Conservation (phyloP, 192 early-diverging fungal genomes). For the Coemansia sp. region DNA sequence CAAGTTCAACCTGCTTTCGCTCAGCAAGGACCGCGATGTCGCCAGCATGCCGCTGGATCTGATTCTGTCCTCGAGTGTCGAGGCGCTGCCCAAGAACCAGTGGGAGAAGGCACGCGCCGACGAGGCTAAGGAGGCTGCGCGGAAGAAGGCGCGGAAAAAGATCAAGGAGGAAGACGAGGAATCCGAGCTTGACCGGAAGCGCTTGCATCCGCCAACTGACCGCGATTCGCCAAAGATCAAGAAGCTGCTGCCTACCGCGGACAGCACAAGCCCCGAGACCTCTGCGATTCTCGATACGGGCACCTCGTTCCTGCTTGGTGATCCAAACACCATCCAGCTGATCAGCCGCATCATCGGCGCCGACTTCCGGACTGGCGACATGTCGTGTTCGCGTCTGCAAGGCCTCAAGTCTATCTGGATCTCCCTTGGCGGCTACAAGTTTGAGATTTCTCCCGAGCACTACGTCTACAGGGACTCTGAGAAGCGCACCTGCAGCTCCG, state of each 20-base stretch:
- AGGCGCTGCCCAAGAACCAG: constrained; percentile 13
- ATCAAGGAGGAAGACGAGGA: constrained; percentile 34
- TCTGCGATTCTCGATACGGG: constrained; percentile 55
- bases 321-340: constrained; percentile 45
- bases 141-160: constrained; percentile 24
- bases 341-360: constrained; percentile 57
- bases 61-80: constrained; percentile 18
- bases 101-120: constrained; percentile 16
- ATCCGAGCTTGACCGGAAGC: constrained; percentile 26
- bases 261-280: constrained; percentile 31
- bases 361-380: constrained; percentile 49
- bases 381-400: constrained; percentile 42
- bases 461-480: constrained; percentile 49
- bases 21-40: constrained; percentile 45
- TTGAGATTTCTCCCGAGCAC: constrained; percentile 50
- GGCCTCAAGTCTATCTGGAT: constrained; percentile 52
- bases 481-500: constrained; percentile 49
- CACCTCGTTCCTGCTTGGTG: constrained; percentile 52
- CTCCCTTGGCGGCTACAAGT: constrained; percentile 47
- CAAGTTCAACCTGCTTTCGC: constrained; percentile 48
- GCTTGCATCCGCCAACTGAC: constrained; percentile 31
- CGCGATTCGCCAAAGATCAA: constrained; percentile 41
- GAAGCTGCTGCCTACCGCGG: constrained; percentile 31
- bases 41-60: constrained; percentile 38
- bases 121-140: constrained; percentile 22